A percentile compares a stretch with the other conserved stretches of the same genome.
phyloP scores from a whole-genome alignment of 768 basidiomycete species.

The Multifurca ochricompacta region DNA sequence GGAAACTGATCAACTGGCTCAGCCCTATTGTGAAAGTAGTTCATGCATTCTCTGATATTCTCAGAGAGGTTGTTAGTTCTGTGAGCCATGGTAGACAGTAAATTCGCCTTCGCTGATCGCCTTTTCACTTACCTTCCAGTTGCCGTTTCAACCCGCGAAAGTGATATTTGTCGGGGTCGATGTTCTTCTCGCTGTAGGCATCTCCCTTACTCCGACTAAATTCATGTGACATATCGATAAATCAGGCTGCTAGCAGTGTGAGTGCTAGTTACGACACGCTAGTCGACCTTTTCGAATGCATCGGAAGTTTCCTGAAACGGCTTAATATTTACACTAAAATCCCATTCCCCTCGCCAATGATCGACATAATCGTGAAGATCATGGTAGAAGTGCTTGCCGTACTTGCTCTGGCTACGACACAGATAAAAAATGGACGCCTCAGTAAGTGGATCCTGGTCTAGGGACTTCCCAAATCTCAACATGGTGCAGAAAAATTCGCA shows the following conservation, averaged over 20 bases:
- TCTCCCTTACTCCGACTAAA: not conserved
- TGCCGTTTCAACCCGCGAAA: not conserved
- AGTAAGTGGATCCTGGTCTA: too few relatives aligned
- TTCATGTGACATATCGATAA: not conserved
- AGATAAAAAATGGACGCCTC: too few relatives aligned
- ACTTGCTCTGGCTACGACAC: too few relatives aligned
- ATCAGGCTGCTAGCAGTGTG: not conserved
- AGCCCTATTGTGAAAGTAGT: not conserved
- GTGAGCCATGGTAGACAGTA: not conserved
- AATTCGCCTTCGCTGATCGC: not conserved
- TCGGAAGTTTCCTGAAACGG: not conserved
- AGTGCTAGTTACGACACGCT: not conserved
- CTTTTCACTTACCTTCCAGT: not conserved
- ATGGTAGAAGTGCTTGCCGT: too few relatives aligned
- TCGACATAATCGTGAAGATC: too few relatives aligned
- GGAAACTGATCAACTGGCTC: too few relatives aligned
- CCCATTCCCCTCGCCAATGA: not conserved
- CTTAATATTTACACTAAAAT: too few relatives aligned
- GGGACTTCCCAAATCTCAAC: too few relatives aligned
- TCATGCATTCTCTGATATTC: not conserved
- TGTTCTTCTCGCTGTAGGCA: not conserved
- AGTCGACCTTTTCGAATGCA: not conserved
- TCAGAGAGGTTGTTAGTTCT: not conserved
- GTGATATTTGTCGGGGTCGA: too few relatives aligned
- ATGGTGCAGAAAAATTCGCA: too few relatives aligned